phyloP scores from a whole-genome alignment of 1,284 basidiomycete genomes.

The Coriolopsis trogii region DNA sequence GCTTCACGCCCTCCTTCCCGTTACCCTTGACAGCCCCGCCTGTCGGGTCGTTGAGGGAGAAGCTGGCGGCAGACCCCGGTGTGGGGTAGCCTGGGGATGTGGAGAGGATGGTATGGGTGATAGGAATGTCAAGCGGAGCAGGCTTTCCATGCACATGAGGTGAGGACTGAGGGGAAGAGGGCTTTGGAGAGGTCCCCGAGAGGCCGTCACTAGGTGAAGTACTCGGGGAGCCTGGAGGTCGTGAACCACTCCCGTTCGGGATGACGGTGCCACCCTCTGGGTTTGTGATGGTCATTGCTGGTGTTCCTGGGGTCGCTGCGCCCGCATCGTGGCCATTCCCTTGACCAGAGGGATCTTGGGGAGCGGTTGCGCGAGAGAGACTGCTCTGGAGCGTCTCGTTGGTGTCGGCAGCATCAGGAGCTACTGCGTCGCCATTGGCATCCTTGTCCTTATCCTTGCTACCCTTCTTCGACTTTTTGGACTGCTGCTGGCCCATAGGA shows the following conservation, averaged over 20 bases:
- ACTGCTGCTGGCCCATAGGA: slow-evolving; percentile 77
- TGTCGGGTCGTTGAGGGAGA: slow-evolving; percentile 41
- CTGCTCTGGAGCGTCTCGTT: slow-evolving; percentile 46
- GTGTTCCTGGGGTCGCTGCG: slow-evolving; percentile 31
- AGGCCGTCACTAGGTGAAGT: slow-evolving; percentile 36
- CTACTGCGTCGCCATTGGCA: slow-evolving; percentile 33
- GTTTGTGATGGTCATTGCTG: slow-evolving; percentile 56
- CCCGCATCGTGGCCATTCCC: slow-evolving; percentile 22
- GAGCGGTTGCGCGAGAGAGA: slow-evolving; percentile 47
- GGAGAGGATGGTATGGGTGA: slow-evolving; percentile 73
- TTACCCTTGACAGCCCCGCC: slow-evolving; percentile 43
- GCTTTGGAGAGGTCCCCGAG: slow-evolving; percentile 27
- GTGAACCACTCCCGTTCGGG: slow-evolving; percentile 37
- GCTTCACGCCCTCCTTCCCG: slow-evolving; percentile 59
- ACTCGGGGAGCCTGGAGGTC: slow-evolving; percentile 42
- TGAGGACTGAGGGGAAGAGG: slow-evolving; percentile 34
- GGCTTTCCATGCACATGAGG: slow-evolving; percentile 41
- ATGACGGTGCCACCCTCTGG: slow-evolving; percentile 43
- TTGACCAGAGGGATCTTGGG: slow-evolving; percentile 22
- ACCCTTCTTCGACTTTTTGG: slow-evolving; percentile 75
- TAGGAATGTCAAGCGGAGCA: slow-evolving; percentile 75
- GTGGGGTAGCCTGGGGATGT: slow-evolving; percentile 52
- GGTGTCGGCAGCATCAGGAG: slow-evolving; percentile 39
- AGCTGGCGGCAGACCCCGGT: slow-evolving; percentile 47
- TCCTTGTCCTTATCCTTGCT: slow-evolving; percentile 70